Base-by-base conservation (phyloP, 208 protist genomes). In the Crithidia sp. region DNA sequence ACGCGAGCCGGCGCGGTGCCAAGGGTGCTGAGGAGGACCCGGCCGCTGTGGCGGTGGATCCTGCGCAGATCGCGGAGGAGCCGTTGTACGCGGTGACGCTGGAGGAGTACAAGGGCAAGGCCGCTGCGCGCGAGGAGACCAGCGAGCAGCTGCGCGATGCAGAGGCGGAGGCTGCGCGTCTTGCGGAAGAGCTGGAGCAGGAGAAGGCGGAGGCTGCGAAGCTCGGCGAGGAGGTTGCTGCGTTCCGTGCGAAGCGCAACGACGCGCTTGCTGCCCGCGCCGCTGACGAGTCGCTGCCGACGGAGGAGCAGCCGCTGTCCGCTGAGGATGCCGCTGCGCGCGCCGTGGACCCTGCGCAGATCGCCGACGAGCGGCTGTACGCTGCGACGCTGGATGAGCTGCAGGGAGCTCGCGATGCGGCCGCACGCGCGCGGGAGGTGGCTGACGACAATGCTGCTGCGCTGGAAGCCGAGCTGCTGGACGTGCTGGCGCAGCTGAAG, bases 21-120 rank as follows among this genome's bases (percentile, higher is more conserved):
- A 17, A 55, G 12, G 50, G 12, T 9, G 50, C 54, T n/a, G 60
- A 41, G 28, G 71, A 44, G 7, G 71, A 68, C 36, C 52, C 71
- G 1, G 62, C 71, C 0, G 45, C 44, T 59, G 19, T 13, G 8
- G 44, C 71, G 41, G 52, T 75, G 71, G 71, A 70, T 28, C 71
- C 71, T 19, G 53, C 40, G 37, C 49, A 67, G 71, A 64, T 76
- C 63, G 61, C 71, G 36, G 71, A 70, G 60, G 71, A 65, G 60
- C 73, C 73, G 73, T 65, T 77, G 73, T 71, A 72, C 63, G 56
- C 60, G 10, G 77, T 66, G 63, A 75, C 77, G 65, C 71, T 82
- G 64, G 77, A 69, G 4, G 73, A 67, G 63, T 62, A 56, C 69
- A 66, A 60, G 56, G 28, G 5, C 14, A 40, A 55, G n/a, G 56